These are phyloP conservation scores for Salvia miltiorrhiza DNA, from an alignment of 257 asterid species.

Conservation along the genomic window DNA sequence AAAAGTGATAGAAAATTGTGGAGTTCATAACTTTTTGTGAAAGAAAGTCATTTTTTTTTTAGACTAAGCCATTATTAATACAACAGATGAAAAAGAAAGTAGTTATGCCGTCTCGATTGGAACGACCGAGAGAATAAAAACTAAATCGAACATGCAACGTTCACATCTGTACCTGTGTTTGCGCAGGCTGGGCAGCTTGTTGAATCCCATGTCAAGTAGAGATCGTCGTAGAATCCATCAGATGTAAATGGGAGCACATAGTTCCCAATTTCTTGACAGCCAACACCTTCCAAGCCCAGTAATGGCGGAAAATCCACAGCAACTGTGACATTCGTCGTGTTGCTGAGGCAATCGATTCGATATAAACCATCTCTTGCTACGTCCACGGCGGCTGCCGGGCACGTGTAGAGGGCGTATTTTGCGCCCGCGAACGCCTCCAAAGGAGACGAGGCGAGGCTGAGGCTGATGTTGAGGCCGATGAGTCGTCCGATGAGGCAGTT, in stretches of 20 bases:
- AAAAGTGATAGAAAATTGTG: too few species aligned
- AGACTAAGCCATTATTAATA: too few species aligned
- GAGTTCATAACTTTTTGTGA: too few species aligned
- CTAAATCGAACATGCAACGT: too few species aligned
- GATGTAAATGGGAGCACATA: neutral
- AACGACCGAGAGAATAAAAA: too few species aligned
- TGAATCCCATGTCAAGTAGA: conserved; percentile 12
- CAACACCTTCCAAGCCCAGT: neutral
- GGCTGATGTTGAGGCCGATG: neutral
- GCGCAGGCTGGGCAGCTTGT: neutral
- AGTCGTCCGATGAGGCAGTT: conserved; percentile 23
- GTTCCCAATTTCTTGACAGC: neutral
- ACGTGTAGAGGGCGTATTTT: conserved; percentile 19
- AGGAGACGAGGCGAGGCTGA: conserved; percentile 23
- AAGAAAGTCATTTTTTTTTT: too few species aligned
- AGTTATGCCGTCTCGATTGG: too few species aligned
- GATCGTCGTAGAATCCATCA: neutral
- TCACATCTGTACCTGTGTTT: too few species aligned
- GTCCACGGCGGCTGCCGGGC: neutral
- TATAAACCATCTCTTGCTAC: too few species aligned
- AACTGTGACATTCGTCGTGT: conserved; percentile 1
- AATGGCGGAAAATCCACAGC: neutral
- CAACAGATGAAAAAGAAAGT: too few species aligned
- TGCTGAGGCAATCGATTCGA: conserved; percentile 27
- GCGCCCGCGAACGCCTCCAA: neutral